Conservation (phyloP, 257 asterid genomes). For the Solanum arcanum region DNA sequence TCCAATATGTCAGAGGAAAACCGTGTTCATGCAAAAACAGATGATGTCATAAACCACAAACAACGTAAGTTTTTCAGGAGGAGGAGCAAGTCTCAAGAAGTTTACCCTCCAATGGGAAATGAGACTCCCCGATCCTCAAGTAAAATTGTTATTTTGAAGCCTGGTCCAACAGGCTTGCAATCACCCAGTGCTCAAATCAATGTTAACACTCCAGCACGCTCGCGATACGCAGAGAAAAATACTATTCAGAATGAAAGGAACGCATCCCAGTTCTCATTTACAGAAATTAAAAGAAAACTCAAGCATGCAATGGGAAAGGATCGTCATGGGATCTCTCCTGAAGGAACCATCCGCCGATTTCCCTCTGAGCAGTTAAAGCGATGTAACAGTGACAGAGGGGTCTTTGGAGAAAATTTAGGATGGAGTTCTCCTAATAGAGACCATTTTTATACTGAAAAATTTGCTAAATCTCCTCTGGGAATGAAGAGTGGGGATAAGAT, state of each 20-base stretch:
- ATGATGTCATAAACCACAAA: constrained; percentile 36
- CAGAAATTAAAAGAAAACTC: constrained; percentile 74
- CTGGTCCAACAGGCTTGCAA: constrained; percentile 43
- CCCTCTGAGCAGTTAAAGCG: constrained; percentile 28
- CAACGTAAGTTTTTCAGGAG: constrained; percentile 49
- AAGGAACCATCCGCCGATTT: constrained; percentile 3
- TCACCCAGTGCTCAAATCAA: constrained; percentile 21
- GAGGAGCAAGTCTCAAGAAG: constrained; percentile 68
- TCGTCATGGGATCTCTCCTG: constrained; percentile 27
- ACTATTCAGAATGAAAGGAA: constrained; percentile 32
- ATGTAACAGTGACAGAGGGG: constrained; percentile 31
- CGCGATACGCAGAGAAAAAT: constrained; percentile 4
- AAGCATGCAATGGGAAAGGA: constrained; percentile 86
- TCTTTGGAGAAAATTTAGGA: constrained; percentile 39
- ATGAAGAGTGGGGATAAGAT: constrained; percentile 32
- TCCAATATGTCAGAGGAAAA: constrained; percentile 27
- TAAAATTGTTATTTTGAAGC: constrained; percentile 65
- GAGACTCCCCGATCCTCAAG: constrained; percentile 34
- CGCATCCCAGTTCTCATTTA: constrained; percentile 59
- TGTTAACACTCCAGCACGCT: constrained; percentile 17
- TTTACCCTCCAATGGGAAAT: constrained; percentile 32
- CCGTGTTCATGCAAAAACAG: constrained; percentile 20
- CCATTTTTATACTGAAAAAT: constrained; percentile 72
- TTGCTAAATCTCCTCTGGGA: constrained; percentile 37
- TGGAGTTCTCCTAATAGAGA: constrained; percentile 95